Evolutionary conservation across 345 rosid genomes (phyloP), one percentile per base, ranked within the genome.

Genomic region (Cardiospermum halicacabum): DNA sequence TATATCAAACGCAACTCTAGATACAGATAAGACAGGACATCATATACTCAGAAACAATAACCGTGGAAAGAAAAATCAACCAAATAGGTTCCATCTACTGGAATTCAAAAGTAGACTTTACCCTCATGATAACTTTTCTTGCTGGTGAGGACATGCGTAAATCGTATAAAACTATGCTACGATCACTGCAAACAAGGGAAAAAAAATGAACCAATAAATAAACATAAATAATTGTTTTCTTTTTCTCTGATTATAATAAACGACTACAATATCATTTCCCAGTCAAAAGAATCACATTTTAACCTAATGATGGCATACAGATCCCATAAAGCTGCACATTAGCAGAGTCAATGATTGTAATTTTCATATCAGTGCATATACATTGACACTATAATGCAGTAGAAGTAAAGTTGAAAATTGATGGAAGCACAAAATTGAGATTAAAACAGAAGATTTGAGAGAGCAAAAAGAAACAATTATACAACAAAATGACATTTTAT

Each of bases 91-190:
- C 2, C 50, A 47, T 12, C 45, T 15, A 27, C 43, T 32, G 39
- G 36, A 50, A 24, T 56, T 32, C 26, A 18, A 53, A 36, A 31
- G 65, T 49, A 9, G 58, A 21, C 66, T 59, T 72, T 90, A 90
- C 96, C 89, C 71, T 78, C 98, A 93, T 93, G 68, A 83, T 81
- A 63, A 90, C 69, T 77, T 86, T 88, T 77, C 90, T 86, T 18
- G 84, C 84, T 21, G 98, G 87, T 32, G 92, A 74, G 51, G 92
- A 81, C 91, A 86, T 71, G 16, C 97, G 90, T 70, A 91, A 77
- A 81, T 92, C 98, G 72, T 89, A 89, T 60, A 89, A 74, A 21
- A 80, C 65, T 60, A 92, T 85, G 78, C 95, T 82, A 28, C 92
- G 86, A 58, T 92, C 98, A 51, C 96, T 87, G 78, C 68, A 77